Conservation (phyloP, 176 grass and related monocot genomes). For the Eragrostis nindensis region DNA sequence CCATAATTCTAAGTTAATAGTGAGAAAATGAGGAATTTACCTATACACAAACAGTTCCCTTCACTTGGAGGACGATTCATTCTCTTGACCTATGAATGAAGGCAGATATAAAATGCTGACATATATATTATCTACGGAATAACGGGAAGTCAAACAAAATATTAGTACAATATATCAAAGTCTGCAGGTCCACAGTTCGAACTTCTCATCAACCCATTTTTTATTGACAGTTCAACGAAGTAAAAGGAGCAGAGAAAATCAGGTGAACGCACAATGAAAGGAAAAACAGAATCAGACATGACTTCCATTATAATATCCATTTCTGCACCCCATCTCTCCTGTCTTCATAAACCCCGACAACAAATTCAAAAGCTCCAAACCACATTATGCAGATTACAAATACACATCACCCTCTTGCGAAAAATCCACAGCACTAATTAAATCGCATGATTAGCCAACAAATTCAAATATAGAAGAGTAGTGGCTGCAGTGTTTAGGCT, state of each 20-base stretch:
- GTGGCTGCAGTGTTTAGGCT: no score
- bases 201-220: neutral
- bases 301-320: neutral
- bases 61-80: no score
- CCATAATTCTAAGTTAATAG: no score
- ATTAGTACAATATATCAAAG: neutral
- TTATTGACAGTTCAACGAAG: neutral
- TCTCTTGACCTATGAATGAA: neutral
- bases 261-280: neutral
- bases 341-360: conserved; percentile 24
- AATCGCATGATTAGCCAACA: neutral
- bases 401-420: neutral
- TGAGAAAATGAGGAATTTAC: no score
- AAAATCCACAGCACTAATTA: neutral
- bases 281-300: neutral
- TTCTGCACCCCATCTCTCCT: neutral
- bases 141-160: conserved; percentile 22
- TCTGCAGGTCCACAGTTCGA: neutral
- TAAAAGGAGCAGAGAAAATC: neutral
- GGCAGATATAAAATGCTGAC: neutral
- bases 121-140: neutral
- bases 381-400: neutral
- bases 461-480: no score
- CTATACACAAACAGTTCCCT: no score
- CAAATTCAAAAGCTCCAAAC: neutral